phyloP scores from a whole-genome alignment of 148 eudicot genomes.

The Amaranthus cruentus region DNA sequence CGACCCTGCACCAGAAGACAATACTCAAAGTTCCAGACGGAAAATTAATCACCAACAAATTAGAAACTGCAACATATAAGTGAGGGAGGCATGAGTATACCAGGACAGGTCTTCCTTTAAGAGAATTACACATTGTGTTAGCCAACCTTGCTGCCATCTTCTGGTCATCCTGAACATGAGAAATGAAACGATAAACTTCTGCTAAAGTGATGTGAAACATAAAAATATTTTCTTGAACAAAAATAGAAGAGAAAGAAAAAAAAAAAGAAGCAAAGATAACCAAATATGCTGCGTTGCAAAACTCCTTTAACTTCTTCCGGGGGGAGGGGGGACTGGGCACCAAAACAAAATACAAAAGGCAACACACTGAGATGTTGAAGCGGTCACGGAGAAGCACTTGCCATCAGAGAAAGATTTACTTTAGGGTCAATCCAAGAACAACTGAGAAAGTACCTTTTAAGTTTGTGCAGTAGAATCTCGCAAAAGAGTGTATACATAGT shows the following conservation, averaged over 20 bases:
- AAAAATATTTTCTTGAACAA: not conserved
- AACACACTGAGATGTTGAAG: too few relatives aligned
- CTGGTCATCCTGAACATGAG: conserved; percentile 70
- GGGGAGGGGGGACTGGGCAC: too few relatives aligned
- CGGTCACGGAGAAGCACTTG: too few relatives aligned
- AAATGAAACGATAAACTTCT: conserved; percentile 1
- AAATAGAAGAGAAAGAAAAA: not conserved
- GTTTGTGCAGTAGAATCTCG: too few relatives aligned
- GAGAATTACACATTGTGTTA: conserved; percentile 79
- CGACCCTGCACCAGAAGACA: conserved; percentile 53
- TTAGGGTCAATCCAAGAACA: too few relatives aligned
- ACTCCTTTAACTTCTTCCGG: too few relatives aligned
- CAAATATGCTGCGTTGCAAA: too few relatives aligned
- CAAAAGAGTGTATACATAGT: too few relatives aligned
- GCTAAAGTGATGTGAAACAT: not conserved
- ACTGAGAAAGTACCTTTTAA: too few relatives aligned
- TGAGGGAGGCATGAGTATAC: conserved; percentile 33
- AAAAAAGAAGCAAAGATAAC: too few relatives aligned
- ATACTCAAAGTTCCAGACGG: not conserved
- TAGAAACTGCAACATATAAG: conserved; percentile 11
- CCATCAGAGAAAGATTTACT: too few relatives aligned
- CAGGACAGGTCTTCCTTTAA: conserved; percentile 92
- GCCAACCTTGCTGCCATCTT: conserved; percentile 73
- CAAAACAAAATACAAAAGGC: too few relatives aligned
- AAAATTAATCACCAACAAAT: conserved; percentile 1